phyloP scores from a whole-genome alignment of 1,139 yeast genomes.

The Scheffersomyces segobiensis region DNA sequence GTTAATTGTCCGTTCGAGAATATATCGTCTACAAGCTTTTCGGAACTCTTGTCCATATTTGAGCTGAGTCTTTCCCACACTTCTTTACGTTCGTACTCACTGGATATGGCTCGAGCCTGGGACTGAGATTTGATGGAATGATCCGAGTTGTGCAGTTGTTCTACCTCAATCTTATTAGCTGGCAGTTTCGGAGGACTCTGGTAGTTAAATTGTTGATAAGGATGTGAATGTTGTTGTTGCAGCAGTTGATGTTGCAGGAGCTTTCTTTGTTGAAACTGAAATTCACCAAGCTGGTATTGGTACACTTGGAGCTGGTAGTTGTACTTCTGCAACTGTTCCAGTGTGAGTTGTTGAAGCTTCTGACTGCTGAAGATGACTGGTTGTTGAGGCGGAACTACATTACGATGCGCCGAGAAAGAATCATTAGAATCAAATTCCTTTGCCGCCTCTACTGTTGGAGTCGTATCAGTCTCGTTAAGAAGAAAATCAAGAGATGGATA shows the following conservation, averaged over 20 bases:
- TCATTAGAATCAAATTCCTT: not conserved
- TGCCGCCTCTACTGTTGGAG: not conserved
- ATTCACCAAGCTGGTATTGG: slow-evolving; percentile 15
- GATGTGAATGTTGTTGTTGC: slow-evolving; percentile 2
- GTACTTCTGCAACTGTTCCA: slow-evolving; percentile 25
- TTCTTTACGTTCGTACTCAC: slow-evolving; percentile 32
- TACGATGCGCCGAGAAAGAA: not conserved
- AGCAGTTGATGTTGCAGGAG: slow-evolving; percentile 15
- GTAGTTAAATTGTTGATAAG: not conserved
- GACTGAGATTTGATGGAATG: not conserved
- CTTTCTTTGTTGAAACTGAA: slow-evolving; percentile 13
- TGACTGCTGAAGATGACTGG: slow-evolving; percentile 17
- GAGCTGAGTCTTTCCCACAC: slow-evolving; percentile 35
- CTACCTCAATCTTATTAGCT: not conserved
- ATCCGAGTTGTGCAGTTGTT: not conserved
- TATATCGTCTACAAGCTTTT: slow-evolving; percentile 43
- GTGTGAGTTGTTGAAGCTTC: slow-evolving; percentile 18
- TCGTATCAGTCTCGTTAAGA: not conserved
- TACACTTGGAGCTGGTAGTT: slow-evolving; percentile 24
- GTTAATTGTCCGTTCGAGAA: slow-evolving; percentile 18
- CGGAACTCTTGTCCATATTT: slow-evolving; percentile 29
- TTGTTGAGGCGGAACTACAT: slow-evolving; percentile 13
- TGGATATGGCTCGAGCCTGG: not conserved
- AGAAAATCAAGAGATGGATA: slow-evolving; percentile 42
- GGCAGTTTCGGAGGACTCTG: not conserved